Conservation (phyloP, 352 stramenopile genomes). For the Peronospora tabacina region DNA sequence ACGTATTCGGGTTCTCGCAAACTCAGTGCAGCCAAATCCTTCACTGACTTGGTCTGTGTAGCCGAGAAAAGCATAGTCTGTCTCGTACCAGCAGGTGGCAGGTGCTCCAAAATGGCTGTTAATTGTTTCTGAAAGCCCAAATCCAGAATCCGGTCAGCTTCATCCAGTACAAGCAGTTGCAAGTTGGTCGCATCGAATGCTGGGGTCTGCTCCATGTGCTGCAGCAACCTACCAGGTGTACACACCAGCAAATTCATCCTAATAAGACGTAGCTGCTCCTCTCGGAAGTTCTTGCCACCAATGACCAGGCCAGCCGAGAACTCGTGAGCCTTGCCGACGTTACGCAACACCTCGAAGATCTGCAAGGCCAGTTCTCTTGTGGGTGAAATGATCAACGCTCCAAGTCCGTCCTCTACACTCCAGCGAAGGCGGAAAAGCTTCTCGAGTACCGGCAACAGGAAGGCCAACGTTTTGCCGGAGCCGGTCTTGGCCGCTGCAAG, state of each 20-base stretch:
- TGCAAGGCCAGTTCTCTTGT: conserved; percentile 98
- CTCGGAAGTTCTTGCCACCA: conserved; percentile 91
- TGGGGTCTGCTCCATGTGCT: conserved; percentile 98
- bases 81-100: conserved; percentile 77
- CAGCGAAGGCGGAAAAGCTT: conserved; percentile 86
- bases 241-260: conserved; percentile 96
- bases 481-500: conserved; percentile 90
- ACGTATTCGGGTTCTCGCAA: conserved; percentile 95
- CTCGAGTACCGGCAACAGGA: conserved; percentile 86
- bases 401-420: conserved; percentile 90
- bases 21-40: conserved; percentile 93
- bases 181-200: conserved; percentile 93
- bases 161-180: conserved; percentile 96
- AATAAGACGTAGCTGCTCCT: conserved; percentile 92
- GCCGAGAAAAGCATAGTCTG: conserved; percentile 97
- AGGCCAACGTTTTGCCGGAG: conserved; percentile 91
- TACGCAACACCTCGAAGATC: conserved; percentile 98
- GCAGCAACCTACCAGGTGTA: conserved; percentile 93
- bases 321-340: conserved; percentile 91
- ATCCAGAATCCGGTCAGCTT: conserved; percentile 98
- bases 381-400: conserved; percentile 94
- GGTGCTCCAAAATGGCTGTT: conserved; percentile 92
- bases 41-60: conserved; percentile 96
- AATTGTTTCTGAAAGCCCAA: conserved; percentile 99
- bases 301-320: conserved; percentile 96